A percentile compares a stretch with the other conserved stretches of the same genome.
These are phyloP conservation scores for Aspergillus mulundensis DNA, from an alignment of 495 filamentous ascomycete species.

Conservation along the genomic window DNA sequence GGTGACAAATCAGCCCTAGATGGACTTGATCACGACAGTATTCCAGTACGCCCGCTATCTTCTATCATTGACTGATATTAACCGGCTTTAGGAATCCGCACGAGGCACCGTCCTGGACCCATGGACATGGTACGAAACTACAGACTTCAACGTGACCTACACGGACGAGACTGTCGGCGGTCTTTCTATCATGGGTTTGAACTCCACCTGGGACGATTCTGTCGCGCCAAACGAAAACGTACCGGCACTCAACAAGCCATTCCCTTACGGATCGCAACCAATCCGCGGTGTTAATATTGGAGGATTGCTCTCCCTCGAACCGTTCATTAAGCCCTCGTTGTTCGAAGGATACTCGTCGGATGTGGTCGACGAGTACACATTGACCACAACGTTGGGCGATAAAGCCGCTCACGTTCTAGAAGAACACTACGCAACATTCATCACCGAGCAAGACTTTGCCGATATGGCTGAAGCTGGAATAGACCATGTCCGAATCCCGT, in stretches of 20 bases:
- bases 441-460: constrained; percentile 75
- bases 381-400: constrained; percentile 65
- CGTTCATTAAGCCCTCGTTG: constrained; percentile 90
- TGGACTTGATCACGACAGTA: constrained; percentile 53
- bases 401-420: constrained; percentile 63
- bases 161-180: constrained; percentile 81
- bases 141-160: constrained; percentile 91
- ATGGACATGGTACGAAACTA: constrained; percentile 88
- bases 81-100: constrained; percentile 38
- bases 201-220: constrained; percentile 83
- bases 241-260: constrained; percentile 65
- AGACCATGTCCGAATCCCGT: constrained; percentile 93
- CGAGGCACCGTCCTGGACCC: constrained; percentile 82
- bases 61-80: background rate
- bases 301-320: constrained; percentile 92
- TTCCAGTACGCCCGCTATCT: constrained; percentile 49
- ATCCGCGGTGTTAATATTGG: constrained; percentile 91
- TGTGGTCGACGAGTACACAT: constrained; percentile 85
- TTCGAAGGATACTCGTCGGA: constrained; percentile 62
- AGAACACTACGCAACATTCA: constrained; percentile 84
- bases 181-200: constrained; percentile 84
- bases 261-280: constrained; percentile 70
- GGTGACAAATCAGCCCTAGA: constrained; percentile 50
- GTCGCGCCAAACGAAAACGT: constrained; percentile 71
- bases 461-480: constrained; percentile 86